These are phyloP conservation scores for Gossypium arboreum DNA, from an alignment of 345 rosid species.

Conservation along the genomic window DNA sequence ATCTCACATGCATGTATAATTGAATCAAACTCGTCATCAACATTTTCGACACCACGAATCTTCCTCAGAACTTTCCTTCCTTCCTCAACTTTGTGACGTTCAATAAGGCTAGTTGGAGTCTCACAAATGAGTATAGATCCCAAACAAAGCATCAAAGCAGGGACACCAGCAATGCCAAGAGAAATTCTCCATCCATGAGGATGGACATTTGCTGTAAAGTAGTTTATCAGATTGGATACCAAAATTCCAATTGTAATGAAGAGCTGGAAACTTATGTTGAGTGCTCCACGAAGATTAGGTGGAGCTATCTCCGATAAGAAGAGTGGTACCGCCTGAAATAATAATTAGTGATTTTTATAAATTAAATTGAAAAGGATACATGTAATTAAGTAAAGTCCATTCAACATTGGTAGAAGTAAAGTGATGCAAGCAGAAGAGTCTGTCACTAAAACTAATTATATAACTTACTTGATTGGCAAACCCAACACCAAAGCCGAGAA, in stretches of 20 bases:
- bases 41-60: background rate
- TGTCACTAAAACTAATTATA: background rate
- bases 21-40: constrained; percentile 19
- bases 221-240: constrained; percentile 52
- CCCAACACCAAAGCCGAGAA: constrained; percentile 67
- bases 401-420: too few species aligned
- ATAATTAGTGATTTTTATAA: background rate
- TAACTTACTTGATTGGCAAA: constrained; percentile 59
- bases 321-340: constrained; percentile 45
- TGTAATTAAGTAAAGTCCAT: too few species aligned
- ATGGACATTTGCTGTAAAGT: constrained; percentile 26
- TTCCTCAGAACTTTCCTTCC: constrained; percentile 38
- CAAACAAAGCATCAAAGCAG: constrained; percentile 39
- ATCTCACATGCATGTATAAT: constrained; percentile 31
- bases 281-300: constrained; percentile 34
- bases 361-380: too few species aligned
- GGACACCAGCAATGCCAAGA: constrained; percentile 35
- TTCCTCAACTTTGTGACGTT: constrained; percentile 37
- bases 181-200: constrained; percentile 45
- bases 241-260: constrained; percentile 66
- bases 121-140: constrained; percentile 50
- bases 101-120: constrained; percentile 66
- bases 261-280: constrained; percentile 63
- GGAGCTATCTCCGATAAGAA: constrained; percentile 55
- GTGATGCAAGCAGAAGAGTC: background rate